These are phyloP conservation scores for Solanum chilense DNA, from an alignment of 257 asterid species.

Conservation along the genomic window DNA sequence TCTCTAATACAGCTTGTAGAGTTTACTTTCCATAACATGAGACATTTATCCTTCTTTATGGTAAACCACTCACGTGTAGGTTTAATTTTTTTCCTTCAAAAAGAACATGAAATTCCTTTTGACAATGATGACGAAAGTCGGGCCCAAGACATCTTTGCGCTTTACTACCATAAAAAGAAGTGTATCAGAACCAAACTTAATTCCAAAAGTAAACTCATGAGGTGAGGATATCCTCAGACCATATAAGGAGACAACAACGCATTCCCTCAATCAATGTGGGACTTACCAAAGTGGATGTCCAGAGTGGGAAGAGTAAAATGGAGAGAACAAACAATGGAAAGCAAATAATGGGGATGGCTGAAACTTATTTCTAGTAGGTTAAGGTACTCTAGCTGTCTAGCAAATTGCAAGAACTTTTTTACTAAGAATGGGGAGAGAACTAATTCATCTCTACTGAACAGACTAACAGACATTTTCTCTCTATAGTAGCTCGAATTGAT, in stretches of 20 bases:
- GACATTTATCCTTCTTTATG: neutral
- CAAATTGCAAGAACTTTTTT: neutral
- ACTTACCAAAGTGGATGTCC: neutral
- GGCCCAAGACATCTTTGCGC: neutral
- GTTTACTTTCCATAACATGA: neutral
- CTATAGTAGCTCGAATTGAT: neutral
- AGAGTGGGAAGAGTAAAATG: neutral
- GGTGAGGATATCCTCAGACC: neutral
- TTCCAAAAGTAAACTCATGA: neutral
- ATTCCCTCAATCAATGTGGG: neutral
- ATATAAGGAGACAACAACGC: neutral
- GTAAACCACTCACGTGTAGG: neutral
- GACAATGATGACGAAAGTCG: neutral
- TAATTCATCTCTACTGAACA: neutral
- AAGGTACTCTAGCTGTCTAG: neutral
- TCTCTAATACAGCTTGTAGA: neutral
- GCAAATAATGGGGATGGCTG: neutral
- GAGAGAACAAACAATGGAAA: neutral
- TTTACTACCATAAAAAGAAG: neutral
- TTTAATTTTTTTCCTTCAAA: neutral
- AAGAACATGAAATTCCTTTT: neutral
- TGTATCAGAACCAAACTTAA: neutral
- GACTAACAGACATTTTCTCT: neutral
- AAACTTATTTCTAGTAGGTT: neutral
- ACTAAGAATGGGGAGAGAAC: neutral